Conservation (phyloP, 805 yeast genomes). For the Blastobotrys chiropterorum region DNA sequence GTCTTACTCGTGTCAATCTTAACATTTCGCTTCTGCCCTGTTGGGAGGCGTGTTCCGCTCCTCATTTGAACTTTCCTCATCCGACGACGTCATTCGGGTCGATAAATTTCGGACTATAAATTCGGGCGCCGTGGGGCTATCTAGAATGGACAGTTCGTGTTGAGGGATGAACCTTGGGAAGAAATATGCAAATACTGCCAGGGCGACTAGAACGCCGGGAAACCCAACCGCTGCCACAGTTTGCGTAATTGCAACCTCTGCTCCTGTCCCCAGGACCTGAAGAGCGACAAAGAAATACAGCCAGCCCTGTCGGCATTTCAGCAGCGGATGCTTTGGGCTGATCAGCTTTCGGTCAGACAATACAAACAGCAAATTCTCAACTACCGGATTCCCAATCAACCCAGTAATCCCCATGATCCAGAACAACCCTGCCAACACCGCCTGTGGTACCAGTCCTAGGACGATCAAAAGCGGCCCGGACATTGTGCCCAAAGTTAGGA, state of each 20-base stretch:
- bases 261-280: conserved; percentile 62
- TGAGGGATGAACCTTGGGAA: conserved; percentile 59
- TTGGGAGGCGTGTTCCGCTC: too few species aligned
- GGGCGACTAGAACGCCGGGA: conserved; percentile 69
- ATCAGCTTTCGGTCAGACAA: conserved; percentile 50
- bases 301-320: conserved; percentile 29
- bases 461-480: conserved; percentile 77
- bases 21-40: too few species aligned
- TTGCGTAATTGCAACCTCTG: conserved; percentile 78
- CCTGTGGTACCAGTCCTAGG: conserved; percentile 82
- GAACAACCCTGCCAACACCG: conserved; percentile 85
- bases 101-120: conserved; percentile 33
- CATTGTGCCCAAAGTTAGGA: conserved; percentile 82
- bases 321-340: conserved; percentile 29
- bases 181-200: conserved; percentile 56
- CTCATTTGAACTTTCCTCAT: too few species aligned
- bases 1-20: too few species aligned
- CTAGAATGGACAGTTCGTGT: conserved; percentile 57
- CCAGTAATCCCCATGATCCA: conserved; percentile 91
- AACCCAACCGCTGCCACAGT: conserved; percentile 92
- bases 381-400: conserved; percentile 57
- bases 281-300: conserved; percentile 50
- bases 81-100: too few species aligned
- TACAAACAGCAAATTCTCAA: conserved; percentile 55
- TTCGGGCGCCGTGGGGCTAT: conserved; percentile 45